These are phyloP conservation scores for Triticum aestivum DNA, from an alignment of 176 grass and related monocot species.

Conservation along the genomic window DNA sequence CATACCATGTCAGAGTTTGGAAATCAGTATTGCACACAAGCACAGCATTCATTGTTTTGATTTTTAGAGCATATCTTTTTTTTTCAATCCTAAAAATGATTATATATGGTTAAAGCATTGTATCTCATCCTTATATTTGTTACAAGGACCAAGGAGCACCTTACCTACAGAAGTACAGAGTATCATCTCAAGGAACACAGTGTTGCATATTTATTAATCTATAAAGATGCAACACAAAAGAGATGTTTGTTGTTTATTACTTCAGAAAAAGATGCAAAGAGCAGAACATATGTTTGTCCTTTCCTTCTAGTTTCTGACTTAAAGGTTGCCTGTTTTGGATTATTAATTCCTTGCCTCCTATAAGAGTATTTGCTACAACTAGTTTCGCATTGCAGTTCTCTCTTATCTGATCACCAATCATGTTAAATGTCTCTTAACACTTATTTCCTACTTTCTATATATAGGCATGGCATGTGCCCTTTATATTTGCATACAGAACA, in stretches of 20 bases:
- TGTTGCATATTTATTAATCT: not conserved
- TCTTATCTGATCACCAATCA: not conserved
- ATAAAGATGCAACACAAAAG: not conserved
- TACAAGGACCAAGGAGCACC: conserved; percentile 23
- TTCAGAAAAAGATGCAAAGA: conserved; percentile 4
- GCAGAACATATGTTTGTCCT: not conserved
- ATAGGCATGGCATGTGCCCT: not conserved
- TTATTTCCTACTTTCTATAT: conserved; percentile 14
- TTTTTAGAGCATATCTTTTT: not conserved
- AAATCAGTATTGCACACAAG: conserved; percentile 4
- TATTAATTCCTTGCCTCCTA: not conserved
- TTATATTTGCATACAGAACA: not conserved
- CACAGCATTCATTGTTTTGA: not conserved
- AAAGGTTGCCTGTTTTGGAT: conserved; percentile 1
- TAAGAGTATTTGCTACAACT: not conserved
- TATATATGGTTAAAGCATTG: not conserved
- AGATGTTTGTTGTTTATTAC: not conserved
- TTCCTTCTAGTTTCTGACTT: conserved; percentile 4
- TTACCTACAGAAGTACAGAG: not conserved
- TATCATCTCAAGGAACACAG: not conserved
- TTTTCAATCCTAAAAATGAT: not conserved
- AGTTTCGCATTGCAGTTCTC: not conserved
- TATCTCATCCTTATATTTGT: not conserved
- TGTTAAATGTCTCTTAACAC: not conserved
- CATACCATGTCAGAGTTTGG: not conserved